These are phyloP conservation scores for Pseudogymnoascus sp. DNA, from an alignment of 2,329 filamentous ascomycete species.

Conservation along the genomic window DNA sequence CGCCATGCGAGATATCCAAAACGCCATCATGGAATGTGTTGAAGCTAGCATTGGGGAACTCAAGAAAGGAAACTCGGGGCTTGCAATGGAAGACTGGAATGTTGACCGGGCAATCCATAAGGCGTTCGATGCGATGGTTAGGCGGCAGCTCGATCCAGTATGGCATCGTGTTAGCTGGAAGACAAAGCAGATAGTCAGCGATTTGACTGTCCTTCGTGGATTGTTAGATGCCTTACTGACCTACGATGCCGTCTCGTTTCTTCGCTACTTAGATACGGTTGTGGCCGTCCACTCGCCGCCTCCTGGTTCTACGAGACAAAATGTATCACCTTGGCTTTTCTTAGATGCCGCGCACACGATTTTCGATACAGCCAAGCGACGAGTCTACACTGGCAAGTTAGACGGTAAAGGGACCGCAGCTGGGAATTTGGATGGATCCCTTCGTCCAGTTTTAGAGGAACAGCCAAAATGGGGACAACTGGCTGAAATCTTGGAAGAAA, in stretches of 20 bases:
- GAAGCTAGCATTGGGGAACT: conserved; percentile 91
- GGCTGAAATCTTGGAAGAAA: conserved; percentile 86
- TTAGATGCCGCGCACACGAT: conserved; percentile 91
- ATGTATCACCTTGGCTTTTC: conserved; percentile 92
- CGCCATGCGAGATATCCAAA: conserved; percentile 87
- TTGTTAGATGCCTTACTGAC: conserved; percentile 77
- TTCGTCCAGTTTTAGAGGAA: conserved; percentile 81
- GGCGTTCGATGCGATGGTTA: conserved; percentile 83
- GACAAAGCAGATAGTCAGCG: conserved; percentile 88
- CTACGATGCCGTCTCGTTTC: conserved; percentile 84
- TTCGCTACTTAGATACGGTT: conserved; percentile 90
- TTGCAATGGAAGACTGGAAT: conserved; percentile 97
- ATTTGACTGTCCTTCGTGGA: conserved; percentile 73
- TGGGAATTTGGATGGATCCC: conserved; percentile 30
- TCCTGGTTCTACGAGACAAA: conserved; percentile 78
- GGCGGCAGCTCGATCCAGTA: conserved; percentile 86
- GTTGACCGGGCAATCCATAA: conserved; percentile 85
- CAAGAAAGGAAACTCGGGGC: conserved; percentile 78
- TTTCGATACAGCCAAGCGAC: conserved; percentile 79
- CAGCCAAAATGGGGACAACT: conserved; percentile 89
- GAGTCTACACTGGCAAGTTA: conserved; percentile 75
- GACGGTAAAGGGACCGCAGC: conserved; percentile 46
- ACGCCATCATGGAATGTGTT: conserved; percentile 90
- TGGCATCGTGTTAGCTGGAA: conserved; percentile 97
- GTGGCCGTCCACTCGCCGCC: conserved; percentile 83